Evolutionary conservation across 2,329 filamentous ascomycete genomes (phyloP).

Genomic region (Pseudopyrenochaeta lycopersici): DNA sequence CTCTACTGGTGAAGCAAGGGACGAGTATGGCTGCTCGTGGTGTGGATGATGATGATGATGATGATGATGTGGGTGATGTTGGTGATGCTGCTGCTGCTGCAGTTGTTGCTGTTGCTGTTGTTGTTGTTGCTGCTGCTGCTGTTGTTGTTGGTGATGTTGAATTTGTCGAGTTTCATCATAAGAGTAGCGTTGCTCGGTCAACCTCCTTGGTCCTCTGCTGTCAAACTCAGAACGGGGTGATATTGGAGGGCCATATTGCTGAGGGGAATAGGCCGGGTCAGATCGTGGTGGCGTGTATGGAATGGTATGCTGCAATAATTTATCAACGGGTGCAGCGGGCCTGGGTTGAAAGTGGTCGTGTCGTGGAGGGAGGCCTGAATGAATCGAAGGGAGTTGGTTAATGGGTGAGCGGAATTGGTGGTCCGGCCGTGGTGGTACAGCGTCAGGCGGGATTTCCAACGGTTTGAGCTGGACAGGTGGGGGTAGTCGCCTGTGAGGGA

Average conservation of each 20-base stretch:
- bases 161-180: conserved; percentile 43
- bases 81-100: neutral
- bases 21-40: conserved; percentile 44
- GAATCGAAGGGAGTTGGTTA: conserved; percentile 49
- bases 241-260: conserved; percentile 47
- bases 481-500: conserved; percentile 50
- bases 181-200: conserved; percentile 43
- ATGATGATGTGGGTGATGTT: neutral
- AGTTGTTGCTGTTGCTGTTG: neutral
- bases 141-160: conserved; percentile 28
- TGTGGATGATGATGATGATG: conserved; percentile 33
- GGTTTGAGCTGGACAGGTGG: conserved; percentile 52
- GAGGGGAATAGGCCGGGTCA: conserved; percentile 51
- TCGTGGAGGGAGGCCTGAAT: conserved; percentile 40
- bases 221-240: conserved; percentile 50
- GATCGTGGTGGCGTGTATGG: conserved; percentile 52
- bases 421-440: conserved; percentile 49
- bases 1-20: conserved; percentile 50
- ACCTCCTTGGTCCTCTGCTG: conserved; percentile 34
- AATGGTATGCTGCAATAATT: conserved; percentile 44
- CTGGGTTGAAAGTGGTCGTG: conserved; percentile 40
- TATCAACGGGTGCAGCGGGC: conserved; percentile 47
- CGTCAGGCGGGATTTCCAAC: conserved; percentile 48
- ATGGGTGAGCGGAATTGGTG: conserved; percentile 51
- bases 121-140: neutral